These are phyloP conservation scores for Jacaranda copaia DNA, from an alignment of 257 asterid genomes.

Conservation along the genomic window DNA sequence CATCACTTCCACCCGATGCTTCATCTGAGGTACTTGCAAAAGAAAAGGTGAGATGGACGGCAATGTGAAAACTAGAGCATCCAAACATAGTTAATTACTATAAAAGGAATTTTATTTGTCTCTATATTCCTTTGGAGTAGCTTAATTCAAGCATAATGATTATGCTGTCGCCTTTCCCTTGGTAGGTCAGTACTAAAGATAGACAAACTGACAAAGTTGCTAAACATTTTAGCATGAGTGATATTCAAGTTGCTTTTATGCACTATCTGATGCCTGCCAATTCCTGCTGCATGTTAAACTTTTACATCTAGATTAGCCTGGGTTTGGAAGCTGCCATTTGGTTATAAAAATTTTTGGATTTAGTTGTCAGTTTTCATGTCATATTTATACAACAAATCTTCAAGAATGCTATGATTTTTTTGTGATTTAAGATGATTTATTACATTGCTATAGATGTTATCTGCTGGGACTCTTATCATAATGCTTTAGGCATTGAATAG, in stretches of 20 bases:
- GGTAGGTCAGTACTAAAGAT: slow-evolving; percentile 24
- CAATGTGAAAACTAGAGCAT: slow-evolving; percentile 22
- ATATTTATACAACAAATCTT: background rate
- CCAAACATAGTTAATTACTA: slow-evolving; percentile 10
- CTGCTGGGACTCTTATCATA: slow-evolving; percentile 7
- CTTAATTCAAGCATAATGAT: slow-evolving; percentile 19
- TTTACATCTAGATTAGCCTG: background rate
- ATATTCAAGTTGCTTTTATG: background rate
- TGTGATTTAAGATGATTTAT: slow-evolving; percentile 24
- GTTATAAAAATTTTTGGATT: background rate
- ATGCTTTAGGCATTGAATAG: slow-evolving; percentile 15
- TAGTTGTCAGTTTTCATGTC: slow-evolving; percentile 25
- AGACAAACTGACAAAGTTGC: slow-evolving; percentile 20
- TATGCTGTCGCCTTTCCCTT: slow-evolving; percentile 7
- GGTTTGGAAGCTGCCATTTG: slow-evolving; percentile 6
- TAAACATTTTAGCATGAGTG: background rate
- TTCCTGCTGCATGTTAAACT: slow-evolving; percentile 2
- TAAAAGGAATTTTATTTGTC: background rate
- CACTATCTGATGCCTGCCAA: slow-evolving; percentile 21
- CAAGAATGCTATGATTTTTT: background rate
- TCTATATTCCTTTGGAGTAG: slow-evolving; percentile 17
- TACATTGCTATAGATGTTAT: slow-evolving; percentile 4
- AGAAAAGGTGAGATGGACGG: slow-evolving; percentile 77
- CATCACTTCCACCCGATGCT: slow-evolving; percentile 87
- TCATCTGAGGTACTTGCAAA: slow-evolving; percentile 87